Conservation (phyloP, 78 protist genomes). For the Blattamonas nauphoetae region DNA sequence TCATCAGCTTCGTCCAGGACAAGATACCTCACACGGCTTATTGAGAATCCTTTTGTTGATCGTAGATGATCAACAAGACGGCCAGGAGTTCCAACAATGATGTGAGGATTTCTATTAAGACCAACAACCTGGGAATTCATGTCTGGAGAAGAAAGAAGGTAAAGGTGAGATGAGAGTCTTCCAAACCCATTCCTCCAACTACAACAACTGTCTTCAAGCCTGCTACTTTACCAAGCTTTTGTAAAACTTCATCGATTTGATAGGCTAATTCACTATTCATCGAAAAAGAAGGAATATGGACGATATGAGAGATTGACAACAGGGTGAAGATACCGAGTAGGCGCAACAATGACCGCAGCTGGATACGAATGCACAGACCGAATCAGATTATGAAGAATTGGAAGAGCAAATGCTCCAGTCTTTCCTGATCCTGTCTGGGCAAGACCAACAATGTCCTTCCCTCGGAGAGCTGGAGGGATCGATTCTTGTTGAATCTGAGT, state of each 20-base stretch:
- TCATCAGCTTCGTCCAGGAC: constrained; percentile 96
- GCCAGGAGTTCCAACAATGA: constrained; percentile 94
- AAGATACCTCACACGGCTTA: constrained; percentile 49
- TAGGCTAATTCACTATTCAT: constrained; percentile 77
- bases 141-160: background rate
- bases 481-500: constrained; percentile 65
- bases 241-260: constrained; percentile 79
- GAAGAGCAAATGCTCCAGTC: constrained; percentile 88
- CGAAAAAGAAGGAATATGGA: background rate
- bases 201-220: constrained; percentile 49
- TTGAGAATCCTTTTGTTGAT: constrained; percentile 81
- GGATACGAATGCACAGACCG: constrained; percentile 31
- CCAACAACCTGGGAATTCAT: constrained; percentile 60
- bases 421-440: constrained; percentile 96
- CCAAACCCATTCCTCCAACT: constrained; percentile 68
- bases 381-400: constrained; percentile 66
- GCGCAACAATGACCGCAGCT: constrained; percentile 58
- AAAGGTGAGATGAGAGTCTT: background rate
- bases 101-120: constrained; percentile 81
- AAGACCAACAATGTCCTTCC: constrained; percentile 72
- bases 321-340: constrained; percentile 52
- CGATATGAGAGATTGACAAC: background rate
- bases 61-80: constrained; percentile 77
- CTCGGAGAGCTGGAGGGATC: constrained; percentile 63
- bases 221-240: constrained; percentile 75